Evolutionary conservation across 352 stramenopile genomes (phyloP), one percentile per base, ranked within the genome.

Genomic region (Globisporangium barbulae): DNA sequence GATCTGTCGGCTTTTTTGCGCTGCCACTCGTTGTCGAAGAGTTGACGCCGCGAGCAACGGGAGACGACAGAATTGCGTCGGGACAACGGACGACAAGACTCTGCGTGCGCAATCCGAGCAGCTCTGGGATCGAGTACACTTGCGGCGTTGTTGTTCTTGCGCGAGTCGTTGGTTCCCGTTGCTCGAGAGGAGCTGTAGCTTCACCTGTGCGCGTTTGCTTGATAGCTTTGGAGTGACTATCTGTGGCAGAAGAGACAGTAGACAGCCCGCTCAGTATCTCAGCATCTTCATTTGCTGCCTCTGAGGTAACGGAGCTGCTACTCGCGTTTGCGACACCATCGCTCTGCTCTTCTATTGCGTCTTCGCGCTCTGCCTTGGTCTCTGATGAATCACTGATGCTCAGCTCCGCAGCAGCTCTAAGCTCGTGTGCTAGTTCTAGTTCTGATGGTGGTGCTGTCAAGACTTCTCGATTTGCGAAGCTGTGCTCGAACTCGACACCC

Each of bases 71-170:
- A n/a, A 65, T 50, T 33, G 48, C 59, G 25, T 37, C 21, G 9
- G 61, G 61, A 35, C 61, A 67, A 19, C 35, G 22, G 19, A 9
- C 19, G 31, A 48, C 15, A 31, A 19, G n/a, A 8, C 9, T 37
- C 47, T 39, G 6, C n/a, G 4, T 10, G 9, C 62, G 62, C 33
- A 68, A 35, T 3, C 28, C n/a, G 22, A 63, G 56, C 42, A 68
- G 21, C 53, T 49, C 45, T 8, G 45, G n/a, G 47, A 68, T 61
- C 44, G 62, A 47, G 62, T 68, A 68, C 53, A 33, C n/a, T 39
- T 33, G 55, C 49, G 63, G 62, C 9, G 5, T 28, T 39, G 15
- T n/a, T 48, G 42, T 22, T 21, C 15, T 9, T 12, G 17, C 19
- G 9, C 17, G 42, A 48, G 42, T 5, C 4, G 42, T 48, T 22